These are phyloP conservation scores for Cucurbitaria berberidis DNA, from an alignment of 2,329 filamentous ascomycete species.

Conservation along the genomic window DNA sequence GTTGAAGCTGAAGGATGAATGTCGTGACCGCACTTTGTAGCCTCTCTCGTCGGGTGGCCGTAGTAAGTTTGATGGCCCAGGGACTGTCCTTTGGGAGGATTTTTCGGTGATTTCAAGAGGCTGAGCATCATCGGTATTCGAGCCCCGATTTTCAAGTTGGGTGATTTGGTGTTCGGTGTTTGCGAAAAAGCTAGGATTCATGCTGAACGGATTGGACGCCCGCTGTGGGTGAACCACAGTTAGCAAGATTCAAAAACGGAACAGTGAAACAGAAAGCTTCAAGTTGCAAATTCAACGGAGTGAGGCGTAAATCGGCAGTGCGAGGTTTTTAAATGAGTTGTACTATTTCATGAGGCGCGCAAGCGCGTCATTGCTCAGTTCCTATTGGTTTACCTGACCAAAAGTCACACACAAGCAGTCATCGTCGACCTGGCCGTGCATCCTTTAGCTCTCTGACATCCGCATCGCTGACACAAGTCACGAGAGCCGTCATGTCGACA, in stretches of 20 bases:
- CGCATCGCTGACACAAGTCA: constrained; percentile 12
- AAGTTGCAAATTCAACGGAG: constrained; percentile 6
- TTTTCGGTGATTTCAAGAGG: constrained; percentile 1
- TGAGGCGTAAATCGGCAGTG: constrained; percentile 4
- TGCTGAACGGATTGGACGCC: constrained; percentile 18
- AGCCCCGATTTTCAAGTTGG: constrained; percentile 5
- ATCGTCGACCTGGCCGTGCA: constrained; percentile 17
- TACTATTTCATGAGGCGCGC: constrained; percentile 17
- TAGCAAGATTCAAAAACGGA: constrained; percentile 4
- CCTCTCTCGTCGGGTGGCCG: constrained; percentile 18
- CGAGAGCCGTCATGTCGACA: constrained; percentile 11
- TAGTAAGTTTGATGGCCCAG: constrained; percentile 2
- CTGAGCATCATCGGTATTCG: constrained; percentile 15
- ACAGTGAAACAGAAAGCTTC: constrained; percentile 3
- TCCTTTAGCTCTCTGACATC: constrained; percentile 5
- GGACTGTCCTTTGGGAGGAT: constrained; percentile 1
- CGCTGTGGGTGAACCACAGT: constrained; percentile 17
- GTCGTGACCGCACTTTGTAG: constrained; percentile 30
- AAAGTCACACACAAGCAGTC: constrained; percentile 26
- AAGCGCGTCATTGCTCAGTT: constrained; percentile 17
- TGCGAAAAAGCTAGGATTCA: constrained; percentile 13
- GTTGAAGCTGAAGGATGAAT: constrained; percentile 27
- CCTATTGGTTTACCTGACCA: constrained; percentile 17
- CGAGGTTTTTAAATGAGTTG: constrained; percentile 19
- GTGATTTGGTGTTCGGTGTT: constrained; percentile 14